These are phyloP conservation scores for Schizochytrium sp. DNA, from an alignment of 108 stramenopile species.

Conservation along the genomic window DNA sequence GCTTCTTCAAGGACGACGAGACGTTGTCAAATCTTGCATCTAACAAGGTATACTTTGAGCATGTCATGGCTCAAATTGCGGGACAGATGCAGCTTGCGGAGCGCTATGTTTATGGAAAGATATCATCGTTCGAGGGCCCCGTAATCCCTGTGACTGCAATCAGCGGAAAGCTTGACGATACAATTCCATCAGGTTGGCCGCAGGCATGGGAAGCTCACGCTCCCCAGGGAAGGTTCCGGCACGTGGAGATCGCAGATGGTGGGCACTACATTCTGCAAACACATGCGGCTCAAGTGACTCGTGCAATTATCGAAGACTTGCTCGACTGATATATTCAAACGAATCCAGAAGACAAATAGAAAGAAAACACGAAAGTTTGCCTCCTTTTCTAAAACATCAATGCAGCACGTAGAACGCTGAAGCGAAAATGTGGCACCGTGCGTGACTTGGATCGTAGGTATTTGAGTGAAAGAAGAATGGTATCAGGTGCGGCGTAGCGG, in stretches of 20 bases:
- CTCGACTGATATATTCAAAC: too few species aligned
- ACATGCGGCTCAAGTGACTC: background rate
- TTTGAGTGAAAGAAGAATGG: too few species aligned
- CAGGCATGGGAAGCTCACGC: background rate
- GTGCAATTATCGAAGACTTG: background rate
- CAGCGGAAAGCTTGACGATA: background rate
- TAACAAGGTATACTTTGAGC: conserved; percentile 9
- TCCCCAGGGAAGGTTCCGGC: background rate
- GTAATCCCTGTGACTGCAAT: background rate
- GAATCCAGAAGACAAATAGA: too few species aligned
- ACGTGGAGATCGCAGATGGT: background rate
- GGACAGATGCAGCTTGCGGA: conserved; percentile 16
- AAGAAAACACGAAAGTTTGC: too few species aligned
- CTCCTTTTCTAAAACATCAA: too few species aligned
- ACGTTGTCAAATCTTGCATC: background rate
- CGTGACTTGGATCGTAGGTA: too few species aligned
- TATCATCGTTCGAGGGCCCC: background rate
- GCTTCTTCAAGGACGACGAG: conserved; percentile 9
- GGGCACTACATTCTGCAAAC: background rate
- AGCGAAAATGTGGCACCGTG: too few species aligned
- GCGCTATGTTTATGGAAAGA: background rate
- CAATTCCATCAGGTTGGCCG: background rate
- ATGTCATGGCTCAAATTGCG: background rate
- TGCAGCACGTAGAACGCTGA: too few species aligned
- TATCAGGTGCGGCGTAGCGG: too few species aligned